These are phyloP conservation scores for Colletotrichum cordylinicola DNA, from an alignment of 2,329 filamentous ascomycete genomes.

Conservation along the genomic window DNA sequence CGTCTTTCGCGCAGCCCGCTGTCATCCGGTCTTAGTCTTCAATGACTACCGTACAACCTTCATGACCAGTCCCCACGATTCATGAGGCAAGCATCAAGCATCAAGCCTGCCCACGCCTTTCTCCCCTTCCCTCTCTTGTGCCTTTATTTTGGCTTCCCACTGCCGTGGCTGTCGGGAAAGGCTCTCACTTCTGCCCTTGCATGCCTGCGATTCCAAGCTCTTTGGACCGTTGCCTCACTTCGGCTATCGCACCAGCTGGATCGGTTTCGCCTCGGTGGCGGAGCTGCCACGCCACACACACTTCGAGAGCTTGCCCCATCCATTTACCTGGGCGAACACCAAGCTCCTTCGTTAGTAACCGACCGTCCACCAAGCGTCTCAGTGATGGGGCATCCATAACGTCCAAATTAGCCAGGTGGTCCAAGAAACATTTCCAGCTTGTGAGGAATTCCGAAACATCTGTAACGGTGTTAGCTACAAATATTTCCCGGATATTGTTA, in stretches of 20 bases:
- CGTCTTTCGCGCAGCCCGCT: background rate
- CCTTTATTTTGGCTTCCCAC: background rate
- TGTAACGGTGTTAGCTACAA: slow-evolving; percentile 24
- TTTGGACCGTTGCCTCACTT: slow-evolving; percentile 55
- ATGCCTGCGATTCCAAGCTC: slow-evolving; percentile 54
- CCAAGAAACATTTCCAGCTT: slow-evolving; percentile 61
- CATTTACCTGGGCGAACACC: slow-evolving; percentile 79
- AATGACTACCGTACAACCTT: background rate
- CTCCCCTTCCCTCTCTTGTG: background rate
- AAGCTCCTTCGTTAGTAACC: slow-evolving; percentile 71
- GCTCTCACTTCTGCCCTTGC: background rate
- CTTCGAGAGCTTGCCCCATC: slow-evolving; percentile 80
- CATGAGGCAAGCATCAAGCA: background rate
- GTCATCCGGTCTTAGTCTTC: background rate
- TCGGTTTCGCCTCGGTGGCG: slow-evolving; percentile 74
- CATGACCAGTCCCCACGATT: background rate
- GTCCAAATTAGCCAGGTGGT: slow-evolving; percentile 59
- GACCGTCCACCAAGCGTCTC: slow-evolving; percentile 76
- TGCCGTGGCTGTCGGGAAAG: background rate
- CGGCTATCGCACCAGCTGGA: slow-evolving; percentile 61
- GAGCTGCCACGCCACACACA: slow-evolving; percentile 88
- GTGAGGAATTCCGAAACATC: slow-evolving; percentile 51
- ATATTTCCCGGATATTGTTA: background rate
- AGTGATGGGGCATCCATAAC: slow-evolving; percentile 63
- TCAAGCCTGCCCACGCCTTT: background rate